Base-by-base conservation (phyloP, 257 asterid species). In the Petrea volubilis region DNA sequence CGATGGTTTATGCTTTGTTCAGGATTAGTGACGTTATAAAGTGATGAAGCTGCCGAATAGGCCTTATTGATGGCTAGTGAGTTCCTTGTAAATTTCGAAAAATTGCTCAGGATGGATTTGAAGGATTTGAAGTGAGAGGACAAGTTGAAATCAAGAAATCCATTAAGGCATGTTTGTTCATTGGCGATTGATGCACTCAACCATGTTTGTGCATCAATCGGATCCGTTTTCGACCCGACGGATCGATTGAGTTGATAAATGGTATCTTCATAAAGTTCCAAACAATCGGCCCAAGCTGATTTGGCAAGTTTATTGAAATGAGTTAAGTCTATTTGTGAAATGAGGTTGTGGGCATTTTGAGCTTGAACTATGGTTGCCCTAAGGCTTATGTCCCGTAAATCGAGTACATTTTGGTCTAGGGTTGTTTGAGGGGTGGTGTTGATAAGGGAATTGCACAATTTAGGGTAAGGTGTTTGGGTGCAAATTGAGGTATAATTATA, bases 121-220 rank as follows among this genome's bases (percentile, higher is more conserved):
- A 78, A 68, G 3, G 77, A 27, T 8, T 66, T 63, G 28, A 73
- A 64, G 3, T 67, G 47, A 13, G 60, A 61, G 10, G 74, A 66
- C 59, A 83, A 56, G 5, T 75, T 60, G 29, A 83, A 78, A 36
- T 81, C 88, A 23, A 21, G 43, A 58, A 80, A 84, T 18, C 87
- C 90, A 64, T 82, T 78, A 49, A 7, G 43, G 80, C 90, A 85
- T 7, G 87, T 62, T 70, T 77, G 63, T 23, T 69, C 78, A 51
- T 82, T 85, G 28, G 90, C 82, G 21, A 80, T 31, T 21, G 90
- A 59, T 10, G 87, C 85, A 71, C 90, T 85, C 34, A 85, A 47
- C 87, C 84, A 85, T 18, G 87, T 82, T 68, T 82, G 85, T 7
- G 64, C 79, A 66, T 84, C 85, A 21, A 72, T 44, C 7, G 63